These are phyloP conservation scores for Coniochaeta sp. DNA, from an alignment of 2,329 filamentous ascomycete genomes.

Conservation along the genomic window DNA sequence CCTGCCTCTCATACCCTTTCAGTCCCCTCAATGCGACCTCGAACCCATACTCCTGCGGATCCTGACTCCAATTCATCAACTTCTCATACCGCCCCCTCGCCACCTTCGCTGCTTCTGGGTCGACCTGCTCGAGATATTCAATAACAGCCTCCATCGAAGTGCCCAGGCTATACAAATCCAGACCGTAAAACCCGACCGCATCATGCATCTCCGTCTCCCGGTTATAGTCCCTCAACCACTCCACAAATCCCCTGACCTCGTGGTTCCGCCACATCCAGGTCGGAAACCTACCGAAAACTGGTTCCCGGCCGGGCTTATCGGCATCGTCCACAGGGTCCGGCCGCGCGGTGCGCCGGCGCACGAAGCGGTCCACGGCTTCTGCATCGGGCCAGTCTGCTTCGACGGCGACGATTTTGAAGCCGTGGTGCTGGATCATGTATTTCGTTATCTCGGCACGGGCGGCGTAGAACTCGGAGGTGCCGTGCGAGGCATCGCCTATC, in stretches of 20 bases:
- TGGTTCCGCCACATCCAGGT: conserved; percentile 50
- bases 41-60: conserved; percentile 41
- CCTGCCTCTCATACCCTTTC: conserved; percentile 34
- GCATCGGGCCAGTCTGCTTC: conserved; percentile 49
- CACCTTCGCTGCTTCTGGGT: conserved; percentile 31
- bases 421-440: conserved; percentile 37
- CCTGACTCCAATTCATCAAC: conserved; percentile 38
- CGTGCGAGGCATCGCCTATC: conserved; percentile 28
- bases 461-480: conserved; percentile 46
- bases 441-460: conserved; percentile 44
- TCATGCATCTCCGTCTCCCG: conserved; percentile 9
- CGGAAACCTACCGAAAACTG: conserved; percentile 40
- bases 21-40: conserved; percentile 25
- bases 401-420: conserved; percentile 41
- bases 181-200: conserved; percentile 33
- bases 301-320: conserved; percentile 11
- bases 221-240: conserved; percentile 42
- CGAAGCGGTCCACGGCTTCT: conserved; percentile 40
- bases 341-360: conserved; percentile 26
- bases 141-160: conserved; percentile 36
- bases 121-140: conserved; percentile 37
- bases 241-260: conserved; percentile 40
- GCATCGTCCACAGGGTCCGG: conserved; percentile 15
- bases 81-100: conserved; percentile 36
- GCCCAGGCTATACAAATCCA: conserved; percentile 44